A percentile compares a stretch with the other conserved stretches of the same genome.
These are phyloP conservation scores for Westerdykella aurantiaca DNA, from an alignment of 2,329 filamentous ascomycete species.

Conservation along the genomic window DNA sequence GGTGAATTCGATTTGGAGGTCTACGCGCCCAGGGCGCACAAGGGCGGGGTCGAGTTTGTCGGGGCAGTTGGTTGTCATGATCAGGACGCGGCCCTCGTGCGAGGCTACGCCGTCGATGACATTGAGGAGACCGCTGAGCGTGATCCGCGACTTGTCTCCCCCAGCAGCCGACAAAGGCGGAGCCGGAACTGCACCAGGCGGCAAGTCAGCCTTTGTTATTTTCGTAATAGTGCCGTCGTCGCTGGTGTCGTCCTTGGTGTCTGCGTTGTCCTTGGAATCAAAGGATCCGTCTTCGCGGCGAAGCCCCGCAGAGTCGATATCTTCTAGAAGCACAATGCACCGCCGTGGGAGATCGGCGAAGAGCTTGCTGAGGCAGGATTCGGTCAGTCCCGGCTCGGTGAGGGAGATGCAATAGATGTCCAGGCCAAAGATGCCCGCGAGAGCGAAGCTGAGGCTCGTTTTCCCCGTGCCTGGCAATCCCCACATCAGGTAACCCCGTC, in stretches of 20 bases:
- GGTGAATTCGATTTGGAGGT: conserved; percentile 59
- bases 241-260: conserved; percentile 5
- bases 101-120: conserved; percentile 77
- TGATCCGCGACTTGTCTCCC: conserved; percentile 50
- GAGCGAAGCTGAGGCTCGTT: conserved; percentile 42
- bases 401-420: conserved; percentile 44
- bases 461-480: conserved; percentile 79
- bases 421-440: conserved; percentile 45
- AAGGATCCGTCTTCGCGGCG: conserved; percentile 28
- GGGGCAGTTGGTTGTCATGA: conserved; percentile 77
- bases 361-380: conserved; percentile 52
- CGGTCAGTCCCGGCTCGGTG: conserved; percentile 66
- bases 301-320: conserved; percentile 45
- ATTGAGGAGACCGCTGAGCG: conserved; percentile 73
- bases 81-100: conserved; percentile 70
- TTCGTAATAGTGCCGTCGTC: conserved; percentile 10
- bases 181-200: conserved; percentile 7
- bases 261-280: conserved; percentile 6
- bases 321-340: conserved; percentile 45
- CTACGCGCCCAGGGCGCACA: conserved; percentile 66
- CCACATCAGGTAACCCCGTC: conserved; percentile 74
- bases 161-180: conserved; percentile 1
- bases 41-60: conserved; percentile 68
- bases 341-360: conserved; percentile 41
- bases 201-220: conserved; percentile 9